Conservation (phyloP, 805 yeast species). For the Saccharomycopsis capsularis region DNA sequence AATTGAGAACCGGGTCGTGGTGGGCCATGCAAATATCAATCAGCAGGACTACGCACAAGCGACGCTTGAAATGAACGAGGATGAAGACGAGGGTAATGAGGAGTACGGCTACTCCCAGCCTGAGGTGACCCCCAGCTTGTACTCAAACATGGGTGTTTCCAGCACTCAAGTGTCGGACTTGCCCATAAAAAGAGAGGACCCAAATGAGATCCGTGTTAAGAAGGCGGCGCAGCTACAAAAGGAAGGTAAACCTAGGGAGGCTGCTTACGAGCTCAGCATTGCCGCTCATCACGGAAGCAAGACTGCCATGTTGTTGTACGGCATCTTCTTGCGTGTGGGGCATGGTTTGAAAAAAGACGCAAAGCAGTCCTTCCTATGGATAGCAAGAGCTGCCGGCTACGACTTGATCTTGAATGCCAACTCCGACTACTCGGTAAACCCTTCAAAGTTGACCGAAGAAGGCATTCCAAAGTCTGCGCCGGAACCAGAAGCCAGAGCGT, state of each 20-base stretch:
- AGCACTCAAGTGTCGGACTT: neutral
- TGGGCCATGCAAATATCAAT: conserved; percentile 12
- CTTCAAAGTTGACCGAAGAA: conserved; percentile 28
- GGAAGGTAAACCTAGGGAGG: conserved; percentile 37
- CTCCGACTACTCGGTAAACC: conserved; percentile 28
- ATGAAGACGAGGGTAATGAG: conserved; percentile 8
- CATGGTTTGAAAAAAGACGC: conserved; percentile 59
- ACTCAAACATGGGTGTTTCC: neutral
- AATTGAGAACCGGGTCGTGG: conserved; percentile 8
- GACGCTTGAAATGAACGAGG: conserved; percentile 12
- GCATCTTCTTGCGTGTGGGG: conserved; percentile 59
- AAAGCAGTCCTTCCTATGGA: conserved; percentile 50
- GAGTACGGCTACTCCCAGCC: neutral
- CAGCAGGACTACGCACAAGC: conserved; percentile 12
- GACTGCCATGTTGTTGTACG: conserved; percentile 65
- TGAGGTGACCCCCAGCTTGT: neutral
- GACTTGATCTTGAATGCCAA: conserved; percentile 26
- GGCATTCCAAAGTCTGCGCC: conserved; percentile 32
- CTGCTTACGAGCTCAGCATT: conserved; percentile 58
- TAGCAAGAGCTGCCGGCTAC: conserved; percentile 45
- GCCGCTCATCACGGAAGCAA: conserved; percentile 57
- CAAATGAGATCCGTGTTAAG: conserved; percentile 14
- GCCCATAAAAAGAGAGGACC: conserved; percentile 9
- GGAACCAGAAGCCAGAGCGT: conserved; percentile 43
- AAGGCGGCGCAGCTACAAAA: conserved; percentile 11